Base-by-base conservation (phyloP, 768 basidiomycete species). In the Boletus vinaceobasis region DNA sequence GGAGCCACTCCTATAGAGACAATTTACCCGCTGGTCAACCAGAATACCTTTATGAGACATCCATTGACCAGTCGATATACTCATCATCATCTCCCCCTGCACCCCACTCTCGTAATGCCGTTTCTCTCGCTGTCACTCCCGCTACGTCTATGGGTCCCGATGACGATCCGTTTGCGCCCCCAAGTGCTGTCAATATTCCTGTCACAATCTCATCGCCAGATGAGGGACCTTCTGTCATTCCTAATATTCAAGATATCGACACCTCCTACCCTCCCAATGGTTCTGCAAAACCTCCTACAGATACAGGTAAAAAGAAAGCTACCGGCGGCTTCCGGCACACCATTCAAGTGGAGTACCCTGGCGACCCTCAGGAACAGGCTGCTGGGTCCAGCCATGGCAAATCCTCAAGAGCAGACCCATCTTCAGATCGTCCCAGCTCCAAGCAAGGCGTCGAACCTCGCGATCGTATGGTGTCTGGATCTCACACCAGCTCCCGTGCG, bases 331-430 rank as follows among this genome's bases (percentile, higher is more conserved):
- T 89, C 71, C 77, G 93, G 46, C 94, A 98, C 71, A 98, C 97
- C 10, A 91, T 98, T 44, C 97, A 98, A 70, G 88, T 98, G 55
- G 97, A 99, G 72, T 98, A 98, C 63, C 55, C 62, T 6, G 89
- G 88, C 53, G 86, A 86, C 52, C 79, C 80, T 6, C 60, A 57
- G 39, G 68, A 67, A 14, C 64, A 43, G 10, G 48, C 43, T 3
- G 42, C 56, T 7, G 48, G 64, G 3, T 53, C 60, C 42, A 60
- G 56, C 31, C 71, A 69, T 31, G 50, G 58, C 47, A 71, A 60
- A 43, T 19, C 57, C 9, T 31, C 61, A 14, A 70, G 58, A 57
- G 46, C 58, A 14, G 64, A 60, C 1, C 1, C 50, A 19, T 48
- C 58, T 5, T 48, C 46, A 40, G 2, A 56, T 38, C 61, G 54